These are phyloP conservation scores for Boletus subcaerulescens DNA, from an alignment of 768 basidiomycete genomes.

Conservation along the genomic window DNA sequence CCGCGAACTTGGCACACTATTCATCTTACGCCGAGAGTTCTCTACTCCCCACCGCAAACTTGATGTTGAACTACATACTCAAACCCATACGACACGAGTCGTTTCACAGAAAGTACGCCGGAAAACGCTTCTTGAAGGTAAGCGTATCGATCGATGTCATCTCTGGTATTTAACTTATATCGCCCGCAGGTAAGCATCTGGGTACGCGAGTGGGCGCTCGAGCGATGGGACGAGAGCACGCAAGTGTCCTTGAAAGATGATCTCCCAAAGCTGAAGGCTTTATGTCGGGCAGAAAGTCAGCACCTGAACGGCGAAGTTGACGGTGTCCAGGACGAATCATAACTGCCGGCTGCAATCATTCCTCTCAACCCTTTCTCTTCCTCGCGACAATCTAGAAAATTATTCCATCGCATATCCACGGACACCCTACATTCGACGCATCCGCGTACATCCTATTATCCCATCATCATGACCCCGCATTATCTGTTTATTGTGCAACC, in stretches of 20 bases:
- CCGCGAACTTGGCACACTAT: conserved; percentile 83
- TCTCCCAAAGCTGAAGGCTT: conserved; percentile 35
- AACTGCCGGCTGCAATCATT: not conserved
- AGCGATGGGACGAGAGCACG: conserved; percentile 63
- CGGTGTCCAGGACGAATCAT: conserved; percentile 16
- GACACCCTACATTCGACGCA: conserved; percentile 25
- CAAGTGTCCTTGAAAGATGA: conserved; percentile 59
- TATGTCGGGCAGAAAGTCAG: conserved; percentile 20
- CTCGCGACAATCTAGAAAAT: conserved; percentile 19
- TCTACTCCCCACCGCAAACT: conserved; percentile 74
- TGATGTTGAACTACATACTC: conserved; percentile 87
- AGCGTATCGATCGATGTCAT: conserved; percentile 6
- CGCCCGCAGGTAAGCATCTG: conserved; percentile 67
- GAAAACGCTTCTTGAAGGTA: conserved; percentile 82
- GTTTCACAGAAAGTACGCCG: conserved; percentile 86
- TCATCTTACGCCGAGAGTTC: conserved; percentile 80
- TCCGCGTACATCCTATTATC: conserved; percentile 21
- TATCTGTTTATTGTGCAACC: conserved; percentile 30
- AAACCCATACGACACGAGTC: conserved; percentile 69
- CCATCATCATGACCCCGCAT: conserved; percentile 20
- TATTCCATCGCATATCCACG: conserved; percentile 24
- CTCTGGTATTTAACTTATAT: not conserved
- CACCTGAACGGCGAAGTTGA: conserved; percentile 10
- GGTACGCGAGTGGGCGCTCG: conserved; percentile 82
- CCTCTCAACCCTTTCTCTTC: not conserved